Evolutionary conservation across 2,329 filamentous ascomycete genomes (phyloP).

Genomic region (Immersiporthe knoxdaviesiana): DNA sequence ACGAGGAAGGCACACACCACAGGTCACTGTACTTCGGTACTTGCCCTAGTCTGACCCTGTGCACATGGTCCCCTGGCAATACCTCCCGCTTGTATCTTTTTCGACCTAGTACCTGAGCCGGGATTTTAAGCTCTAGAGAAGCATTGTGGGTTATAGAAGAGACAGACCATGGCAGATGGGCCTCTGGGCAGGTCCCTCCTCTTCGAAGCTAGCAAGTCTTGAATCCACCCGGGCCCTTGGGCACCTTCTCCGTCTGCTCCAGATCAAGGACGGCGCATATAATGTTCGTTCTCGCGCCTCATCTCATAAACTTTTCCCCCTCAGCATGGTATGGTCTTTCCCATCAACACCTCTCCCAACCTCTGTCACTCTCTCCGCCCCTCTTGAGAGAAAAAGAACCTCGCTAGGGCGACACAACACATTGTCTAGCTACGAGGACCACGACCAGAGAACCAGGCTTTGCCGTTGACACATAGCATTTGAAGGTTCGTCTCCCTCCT

Average conservation of each 20-base stretch:
- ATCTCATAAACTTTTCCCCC: slow-evolving; percentile 1
- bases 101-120: slow-evolving; percentile 2
- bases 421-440: not conserved
- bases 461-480: not conserved
- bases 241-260: slow-evolving; percentile 4
- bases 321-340: not conserved
- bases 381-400: not conserved
- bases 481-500: not conserved
- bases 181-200: not conserved
- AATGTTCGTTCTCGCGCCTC: slow-evolving; percentile 11
- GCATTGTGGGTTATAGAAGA: slow-evolving; percentile 1
- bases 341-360: not conserved
- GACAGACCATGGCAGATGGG: slow-evolving; percentile 11
- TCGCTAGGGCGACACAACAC: not conserved
- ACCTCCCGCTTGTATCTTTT: slow-evolving; percentile 10
- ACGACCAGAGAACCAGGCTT: not conserved
- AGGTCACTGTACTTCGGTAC: slow-evolving; percentile 6
- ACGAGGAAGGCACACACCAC: not conserved
- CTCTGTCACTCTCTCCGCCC: not conserved
- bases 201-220: slow-evolving; percentile 7
- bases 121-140: slow-evolving; percentile 11
- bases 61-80: not conserved
- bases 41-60: slow-evolving; percentile 1
- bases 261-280: slow-evolving; percentile 1
- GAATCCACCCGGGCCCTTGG: slow-evolving; percentile 8